Conservation (phyloP, 2,329 filamentous ascomycete species). For the Aspergillus nomiae region DNA sequence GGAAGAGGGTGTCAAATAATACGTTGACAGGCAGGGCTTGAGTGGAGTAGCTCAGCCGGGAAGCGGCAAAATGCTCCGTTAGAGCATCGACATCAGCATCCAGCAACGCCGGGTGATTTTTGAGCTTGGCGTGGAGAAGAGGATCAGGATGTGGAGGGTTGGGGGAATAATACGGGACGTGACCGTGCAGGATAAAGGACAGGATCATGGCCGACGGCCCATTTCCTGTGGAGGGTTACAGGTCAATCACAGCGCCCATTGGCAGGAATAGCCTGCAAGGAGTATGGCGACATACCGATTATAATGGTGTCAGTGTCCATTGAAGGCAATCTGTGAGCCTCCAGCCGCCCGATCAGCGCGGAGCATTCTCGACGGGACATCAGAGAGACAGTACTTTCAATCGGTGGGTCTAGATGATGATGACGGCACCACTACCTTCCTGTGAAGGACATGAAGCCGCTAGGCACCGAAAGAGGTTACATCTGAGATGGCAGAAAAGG, state of each 20-base stretch:
- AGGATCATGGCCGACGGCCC: slow-evolving; percentile 64
- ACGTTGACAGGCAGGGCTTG: slow-evolving; percentile 63
- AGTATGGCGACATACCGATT: slow-evolving; percentile 41
- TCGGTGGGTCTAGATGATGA: slow-evolving; percentile 10
- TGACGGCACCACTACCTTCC: slow-evolving; percentile 20
- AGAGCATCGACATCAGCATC: slow-evolving; percentile 50
- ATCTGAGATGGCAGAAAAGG: slow-evolving; percentile 5
- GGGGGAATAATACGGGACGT: slow-evolving; percentile 59
- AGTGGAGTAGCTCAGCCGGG: slow-evolving; percentile 62
- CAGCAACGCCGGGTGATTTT: slow-evolving; percentile 49
- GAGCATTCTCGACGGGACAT: slow-evolving; percentile 36
- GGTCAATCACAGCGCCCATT: slow-evolving; percentile 17
- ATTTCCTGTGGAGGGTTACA: slow-evolving; percentile 49
- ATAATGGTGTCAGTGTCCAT: slow-evolving; percentile 47
- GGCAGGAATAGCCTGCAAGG: slow-evolving; percentile 10
- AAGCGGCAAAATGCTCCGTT: slow-evolving; percentile 60
- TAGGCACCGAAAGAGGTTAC: slow-evolving; percentile 23
- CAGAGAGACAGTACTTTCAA: slow-evolving; percentile 2
- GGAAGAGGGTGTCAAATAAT: slow-evolving; percentile 60
- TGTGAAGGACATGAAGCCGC: slow-evolving; percentile 17
- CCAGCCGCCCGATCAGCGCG: slow-evolving; percentile 27
- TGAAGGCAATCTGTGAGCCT: slow-evolving; percentile 30
- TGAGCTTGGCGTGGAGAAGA: slow-evolving; percentile 59
- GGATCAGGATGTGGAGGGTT: slow-evolving; percentile 57
- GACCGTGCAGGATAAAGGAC: slow-evolving; percentile 64